phyloP scores from a whole-genome alignment of 441 rosid species.

The Metrosideros polymorpha region DNA sequence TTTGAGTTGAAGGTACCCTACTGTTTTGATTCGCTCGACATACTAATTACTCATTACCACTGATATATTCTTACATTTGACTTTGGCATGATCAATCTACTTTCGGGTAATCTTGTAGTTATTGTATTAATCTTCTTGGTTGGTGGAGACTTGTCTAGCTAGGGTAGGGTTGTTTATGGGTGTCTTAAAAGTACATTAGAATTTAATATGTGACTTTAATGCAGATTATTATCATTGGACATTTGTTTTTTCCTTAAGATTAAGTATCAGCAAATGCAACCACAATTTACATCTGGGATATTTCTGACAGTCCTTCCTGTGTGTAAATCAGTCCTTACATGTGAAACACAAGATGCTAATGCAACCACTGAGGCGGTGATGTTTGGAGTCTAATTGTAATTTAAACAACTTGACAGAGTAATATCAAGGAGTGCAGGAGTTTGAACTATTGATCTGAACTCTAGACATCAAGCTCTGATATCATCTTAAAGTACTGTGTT shows the following conservation, averaged over 20 bases:
- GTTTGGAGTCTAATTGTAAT: background rate
- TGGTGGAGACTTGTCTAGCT: background rate
- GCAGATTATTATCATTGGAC: background rate
- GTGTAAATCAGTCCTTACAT: background rate
- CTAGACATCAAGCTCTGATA: background rate
- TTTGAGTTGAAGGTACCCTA: conserved; percentile 74
- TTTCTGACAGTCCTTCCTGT: background rate
- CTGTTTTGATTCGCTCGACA: background rate
- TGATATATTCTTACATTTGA: background rate
- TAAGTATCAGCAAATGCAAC: background rate
- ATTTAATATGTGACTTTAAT: background rate
- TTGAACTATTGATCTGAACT: background rate
- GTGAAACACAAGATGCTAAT: background rate
- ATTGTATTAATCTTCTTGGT: background rate
- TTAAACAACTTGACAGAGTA: background rate
- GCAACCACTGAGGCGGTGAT: background rate
- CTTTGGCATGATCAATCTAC: background rate
- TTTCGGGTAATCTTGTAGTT: background rate
- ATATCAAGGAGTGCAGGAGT: background rate
- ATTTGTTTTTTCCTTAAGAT: background rate
- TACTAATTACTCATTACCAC: background rate
- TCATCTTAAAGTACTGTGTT: background rate
- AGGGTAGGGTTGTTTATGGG: background rate
- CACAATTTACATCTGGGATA: background rate
- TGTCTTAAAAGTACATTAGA: background rate